Evolutionary conservation across 169 alveolate genomes (phyloP), one percentile per base, ranked within the genome.

Genomic region (Blepharisma undulans): DNA sequence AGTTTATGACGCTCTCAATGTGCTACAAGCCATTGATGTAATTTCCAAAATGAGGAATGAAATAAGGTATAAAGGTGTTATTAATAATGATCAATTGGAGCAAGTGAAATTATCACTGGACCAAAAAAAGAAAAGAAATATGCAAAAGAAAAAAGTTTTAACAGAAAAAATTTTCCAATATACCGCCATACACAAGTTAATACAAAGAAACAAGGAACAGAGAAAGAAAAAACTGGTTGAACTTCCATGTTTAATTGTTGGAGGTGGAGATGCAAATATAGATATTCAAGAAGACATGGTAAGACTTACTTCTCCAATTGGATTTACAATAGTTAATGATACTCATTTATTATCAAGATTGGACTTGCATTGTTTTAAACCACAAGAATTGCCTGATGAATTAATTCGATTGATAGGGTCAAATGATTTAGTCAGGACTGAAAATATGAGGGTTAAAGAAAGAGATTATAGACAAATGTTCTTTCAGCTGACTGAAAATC

Each of bases 1-100:
- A 90, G 97, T 95, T 18, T 95, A 95, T 88, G 97, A 95, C 86
- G 95, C 97, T 0, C 91, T 95, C 7, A 95, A 95, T 89, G 96
- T 95, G 8, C 94, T 95, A 48, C 80, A 84, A 33, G 95, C 97
- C 19, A 71, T 94, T 34, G 94, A 93, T 32, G 59, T 93, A 25
- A 92, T 95, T 72, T 80, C 78, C 25, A 95, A 95, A 90, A 88
- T 92, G 76, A 89, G 94, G 76, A 88, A 92, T 72, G 87, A 92
- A 22, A 93, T 95, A 10, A 78, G 80, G 32, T 95, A 84, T 61
- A 33, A 30, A 59, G 89, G 89, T 22, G 10, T 79, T 25, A 32
- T 79, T 79, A 34, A 79, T 33, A 27, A 33, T 25, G 61, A 33
- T 22, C 61, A 79, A 29, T 33, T 5, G 16, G 34, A 32, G 8